Evolutionary conservation across 257 asterid genomes (phyloP).

Genomic region (Solanum sitiens): DNA sequence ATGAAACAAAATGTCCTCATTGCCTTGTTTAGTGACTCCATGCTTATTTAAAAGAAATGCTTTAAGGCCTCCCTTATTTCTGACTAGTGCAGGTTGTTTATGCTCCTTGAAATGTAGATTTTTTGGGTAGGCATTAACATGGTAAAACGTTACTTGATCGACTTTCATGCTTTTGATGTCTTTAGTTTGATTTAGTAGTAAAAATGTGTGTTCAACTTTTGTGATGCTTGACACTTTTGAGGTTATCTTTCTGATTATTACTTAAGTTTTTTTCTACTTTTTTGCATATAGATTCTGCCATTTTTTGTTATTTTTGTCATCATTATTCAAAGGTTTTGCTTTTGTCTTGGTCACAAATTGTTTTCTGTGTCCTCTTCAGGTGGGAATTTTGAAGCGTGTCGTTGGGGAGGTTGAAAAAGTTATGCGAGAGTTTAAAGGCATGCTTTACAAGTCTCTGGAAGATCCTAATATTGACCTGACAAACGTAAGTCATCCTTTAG

Average conservation of each 20-base stretch:
- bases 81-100: background rate
- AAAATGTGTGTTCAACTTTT: background rate
- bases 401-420: slow-evolving; percentile 95
- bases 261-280: background rate
- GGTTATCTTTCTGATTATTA: background rate
- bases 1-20: background rate
- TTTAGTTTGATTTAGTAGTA: background rate
- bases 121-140: background rate
- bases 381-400: slow-evolving; percentile 86
- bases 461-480: slow-evolving; percentile 86
- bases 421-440: slow-evolving; percentile 90
- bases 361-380: slow-evolving; percentile 37
- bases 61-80: background rate
- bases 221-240: background rate
- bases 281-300: background rate
- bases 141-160: background rate
- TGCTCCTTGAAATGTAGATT: background rate
- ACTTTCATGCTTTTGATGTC: background rate
- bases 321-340: background rate
- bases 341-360: background rate
- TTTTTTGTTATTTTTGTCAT: background rate
- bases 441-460: slow-evolving; percentile 93
- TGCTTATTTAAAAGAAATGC: background rate
- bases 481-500: slow-evolving; percentile 37
- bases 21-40: background rate